Conservation (phyloP, 768 basidiomycete species). For the Mycena polygramma region DNA sequence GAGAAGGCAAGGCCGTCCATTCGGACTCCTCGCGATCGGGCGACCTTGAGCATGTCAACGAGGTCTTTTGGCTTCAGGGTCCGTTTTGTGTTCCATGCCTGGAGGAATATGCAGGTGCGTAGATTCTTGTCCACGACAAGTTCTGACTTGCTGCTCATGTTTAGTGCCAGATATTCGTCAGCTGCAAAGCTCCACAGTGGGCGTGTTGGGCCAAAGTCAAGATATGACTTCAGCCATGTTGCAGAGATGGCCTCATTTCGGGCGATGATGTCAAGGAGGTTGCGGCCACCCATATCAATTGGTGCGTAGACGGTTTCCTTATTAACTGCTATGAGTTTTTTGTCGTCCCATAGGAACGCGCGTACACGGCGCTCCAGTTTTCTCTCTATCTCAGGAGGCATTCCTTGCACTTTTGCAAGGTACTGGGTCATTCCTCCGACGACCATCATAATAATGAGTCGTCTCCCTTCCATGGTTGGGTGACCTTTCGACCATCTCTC, state of each 20-base stretch:
- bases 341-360: not conserved
- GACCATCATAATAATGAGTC: conserved; percentile 24
- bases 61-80: no score
- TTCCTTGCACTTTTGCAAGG: conserved; percentile 38
- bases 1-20: no score
- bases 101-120: not conserved
- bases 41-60: no score
- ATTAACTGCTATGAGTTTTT: not conserved
- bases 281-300: conserved; percentile 15
- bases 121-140: no score
- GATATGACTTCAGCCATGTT: no score
- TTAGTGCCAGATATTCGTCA: not conserved
- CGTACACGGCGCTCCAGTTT: conserved; percentile 3
- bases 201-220: no score
- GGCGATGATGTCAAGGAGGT: conserved; percentile 17
- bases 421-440: conserved; percentile 32
- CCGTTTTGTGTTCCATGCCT: not conserved
- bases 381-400: conserved; percentile 32
- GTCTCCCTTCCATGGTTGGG: conserved; percentile 31
- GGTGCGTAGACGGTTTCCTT: conserved; percentile 14
- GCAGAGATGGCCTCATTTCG: conserved; percentile 30
- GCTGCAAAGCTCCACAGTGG: not conserved
- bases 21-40: no score
- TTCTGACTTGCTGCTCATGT: not conserved
- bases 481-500: conserved; percentile 13